Evolutionary conservation across 805 yeast genomes (phyloP).

Genomic region (Pichia deserticola): DNA sequence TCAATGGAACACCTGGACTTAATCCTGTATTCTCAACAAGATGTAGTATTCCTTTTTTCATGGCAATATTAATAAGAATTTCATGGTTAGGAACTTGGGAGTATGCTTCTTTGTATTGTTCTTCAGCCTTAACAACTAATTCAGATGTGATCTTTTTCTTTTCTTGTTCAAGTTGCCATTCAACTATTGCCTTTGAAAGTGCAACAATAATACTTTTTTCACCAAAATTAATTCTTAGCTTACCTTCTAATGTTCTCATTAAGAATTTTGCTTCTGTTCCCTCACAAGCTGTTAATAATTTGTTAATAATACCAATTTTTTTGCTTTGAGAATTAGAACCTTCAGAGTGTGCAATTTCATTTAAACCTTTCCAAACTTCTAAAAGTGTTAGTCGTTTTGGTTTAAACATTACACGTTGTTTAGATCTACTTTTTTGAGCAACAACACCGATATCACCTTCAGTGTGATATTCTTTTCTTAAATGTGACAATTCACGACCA

Average conservation of each 20-base stretch:
- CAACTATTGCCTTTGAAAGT: constrained; percentile 73
- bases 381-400: constrained; percentile 74
- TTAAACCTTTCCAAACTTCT: constrained; percentile 65
- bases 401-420: constrained; percentile 89
- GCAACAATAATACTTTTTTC: constrained; percentile 86
- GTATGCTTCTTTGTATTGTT: constrained; percentile 73
- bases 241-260: constrained; percentile 87
- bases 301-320: constrained; percentile 73
- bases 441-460: constrained; percentile 88
- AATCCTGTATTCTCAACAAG: constrained; percentile 62
- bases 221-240: constrained; percentile 86
- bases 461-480: constrained; percentile 67
- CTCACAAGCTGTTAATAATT: constrained; percentile 78
- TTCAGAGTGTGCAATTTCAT: constrained; percentile 65
- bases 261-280: constrained; percentile 85
- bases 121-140: constrained; percentile 59
- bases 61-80: constrained; percentile 56
- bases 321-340: constrained; percentile 78
- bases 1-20: constrained; percentile 89
- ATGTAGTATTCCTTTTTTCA: constrained; percentile 60
- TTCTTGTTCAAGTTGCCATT: constrained; percentile 41
- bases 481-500: constrained; percentile 65
- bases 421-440: constrained; percentile 74
- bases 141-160: constrained; percentile 32
- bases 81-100: constrained; percentile 90